Evolutionary conservation across 2,329 filamentous ascomycete genomes (phyloP), one percentile per base, ranked within the genome.

Genomic region (Phialophora tarda): DNA sequence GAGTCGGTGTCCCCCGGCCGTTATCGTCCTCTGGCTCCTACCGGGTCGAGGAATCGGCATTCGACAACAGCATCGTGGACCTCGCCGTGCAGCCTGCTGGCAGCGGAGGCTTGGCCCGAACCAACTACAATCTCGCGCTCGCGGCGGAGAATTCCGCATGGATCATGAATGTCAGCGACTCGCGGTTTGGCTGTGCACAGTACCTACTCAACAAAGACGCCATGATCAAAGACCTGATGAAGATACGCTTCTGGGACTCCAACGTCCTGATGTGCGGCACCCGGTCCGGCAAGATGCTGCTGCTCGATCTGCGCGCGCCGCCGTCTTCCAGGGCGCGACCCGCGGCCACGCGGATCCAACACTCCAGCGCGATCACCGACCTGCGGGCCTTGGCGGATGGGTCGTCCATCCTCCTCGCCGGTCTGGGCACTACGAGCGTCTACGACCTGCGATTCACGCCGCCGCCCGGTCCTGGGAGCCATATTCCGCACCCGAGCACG

Each of bases 381-480:
- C 60, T 70, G n/a, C 47, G 38, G 10, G 41, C 50, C n/a, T 34
- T 66, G 2, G 48, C 63, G 2, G 66, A 61, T 38, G 55, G 59
- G 5, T 55, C 67, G 23, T 61, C 63, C 12, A 34, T 72, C 14
- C 64, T 71, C 47, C 59, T 70, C 57, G 66, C 63, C 47, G 69
- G 71, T 11, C 54, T 69, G 21, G 21, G 12, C 24, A 61, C 55
- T 12, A 67, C 67, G 54, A 60, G 58, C 11, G 57, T 71, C 17
- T 72, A 72, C 60, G 71, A 72, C 53, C 56, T 72, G 6, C 68
- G 71, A 12, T 71, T 57, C 62, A 44, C 59, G 1, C 56, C 67
- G 26, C n/a, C 26, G 11, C 65, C 69, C n/a, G 26, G 32, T 26
- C 30, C 6, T 4, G 17, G n/a, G 34, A 41, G 47, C 30, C 47